Percentiles rank a stretch among this genome's conserved stretches.
phyloP scores from a whole-genome alignment of 129 eudicot species.

The Cynara cardunculus region DNA sequence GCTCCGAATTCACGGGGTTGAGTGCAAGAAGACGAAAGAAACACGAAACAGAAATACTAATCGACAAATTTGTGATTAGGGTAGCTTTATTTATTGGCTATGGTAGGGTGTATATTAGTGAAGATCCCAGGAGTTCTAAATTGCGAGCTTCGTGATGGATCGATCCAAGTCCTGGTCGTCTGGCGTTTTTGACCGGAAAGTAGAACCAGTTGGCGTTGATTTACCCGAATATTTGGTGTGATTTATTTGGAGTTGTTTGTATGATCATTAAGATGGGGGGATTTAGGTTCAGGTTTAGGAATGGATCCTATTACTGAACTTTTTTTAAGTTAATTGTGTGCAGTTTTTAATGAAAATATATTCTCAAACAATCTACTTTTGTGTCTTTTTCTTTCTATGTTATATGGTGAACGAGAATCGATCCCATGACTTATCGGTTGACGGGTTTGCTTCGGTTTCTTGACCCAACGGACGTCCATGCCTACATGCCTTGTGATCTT shows the following conservation, averaged over 20 bases:
- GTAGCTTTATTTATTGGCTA: constrained; percentile 20
- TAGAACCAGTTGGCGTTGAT: constrained; percentile 32
- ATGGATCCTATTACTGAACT: constrained; percentile 58
- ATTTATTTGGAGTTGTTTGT: constrained; percentile 37
- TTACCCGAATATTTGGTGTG: constrained; percentile 29
- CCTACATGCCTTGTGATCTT: too few species aligned
- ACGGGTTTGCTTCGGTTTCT: too few species aligned
- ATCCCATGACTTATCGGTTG: too few species aligned
- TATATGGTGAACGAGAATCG: neutral
- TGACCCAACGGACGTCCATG: too few species aligned
- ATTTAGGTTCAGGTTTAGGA: constrained; percentile 47
- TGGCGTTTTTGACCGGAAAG: constrained; percentile 47
- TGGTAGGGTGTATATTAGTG: constrained; percentile 32
- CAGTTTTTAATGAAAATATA: constrained; percentile 24
- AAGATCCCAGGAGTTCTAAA: constrained; percentile 44
- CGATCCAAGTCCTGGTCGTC: constrained; percentile 36
- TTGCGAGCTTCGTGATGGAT: constrained; percentile 37
- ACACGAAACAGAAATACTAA: constrained; percentile 23
- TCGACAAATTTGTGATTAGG: constrained; percentile 30
- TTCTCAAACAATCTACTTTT: neutral
- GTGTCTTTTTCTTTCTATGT: neutral
- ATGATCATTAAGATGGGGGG: constrained; percentile 18
- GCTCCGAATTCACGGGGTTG: constrained; percentile 33
- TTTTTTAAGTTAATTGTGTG: constrained; percentile 37
- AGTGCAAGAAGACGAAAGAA: neutral